Evolutionary conservation across 2,329 filamentous ascomycete genomes (phyloP).

Genomic region (Epichloe hybrida): DNA sequence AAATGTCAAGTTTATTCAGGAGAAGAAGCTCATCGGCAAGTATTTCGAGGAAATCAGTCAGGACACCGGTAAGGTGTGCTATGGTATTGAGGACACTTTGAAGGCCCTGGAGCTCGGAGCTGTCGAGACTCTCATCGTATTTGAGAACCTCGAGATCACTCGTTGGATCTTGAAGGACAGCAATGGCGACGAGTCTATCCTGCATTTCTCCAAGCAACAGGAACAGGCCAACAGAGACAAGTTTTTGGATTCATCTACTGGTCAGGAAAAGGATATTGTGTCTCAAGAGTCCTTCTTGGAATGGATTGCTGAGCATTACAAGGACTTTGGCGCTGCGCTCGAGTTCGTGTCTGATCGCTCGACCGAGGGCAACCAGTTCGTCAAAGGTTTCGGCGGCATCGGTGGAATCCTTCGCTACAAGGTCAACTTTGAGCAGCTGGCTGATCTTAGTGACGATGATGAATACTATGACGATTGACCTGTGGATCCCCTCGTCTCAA

Average conservation of each 20-base stretch:
- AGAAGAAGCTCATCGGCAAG: slow-evolving; percentile 98
- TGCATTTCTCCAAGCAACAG: slow-evolving; percentile 74
- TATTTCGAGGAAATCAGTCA: slow-evolving; percentile 99
- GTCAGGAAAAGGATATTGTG: slow-evolving; percentile 92
- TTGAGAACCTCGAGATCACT: slow-evolving; percentile 90
- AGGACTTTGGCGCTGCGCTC: slow-evolving; percentile 87
- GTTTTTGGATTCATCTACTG: slow-evolving; percentile 92
- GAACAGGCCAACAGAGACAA: slow-evolving; percentile 61
- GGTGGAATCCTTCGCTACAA: slow-evolving; percentile 97
- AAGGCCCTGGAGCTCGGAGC: slow-evolving; percentile 94
- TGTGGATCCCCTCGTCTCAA: slow-evolving; percentile 69
- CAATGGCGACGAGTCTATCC: slow-evolving; percentile 54
- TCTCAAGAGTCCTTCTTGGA: slow-evolving; percentile 90
- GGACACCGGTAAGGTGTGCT: slow-evolving; percentile 93
- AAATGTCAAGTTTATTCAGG: slow-evolving; percentile 99
- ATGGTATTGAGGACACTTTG: slow-evolving; percentile 93
- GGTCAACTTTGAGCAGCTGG: slow-evolving; percentile 98
- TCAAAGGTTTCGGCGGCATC: slow-evolving; percentile 98
- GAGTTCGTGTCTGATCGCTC: slow-evolving; percentile 98
- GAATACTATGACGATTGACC: slow-evolving; percentile 94
- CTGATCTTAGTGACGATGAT: slow-evolving; percentile 84
- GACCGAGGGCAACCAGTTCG: slow-evolving; percentile 98
- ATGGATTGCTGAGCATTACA: slow-evolving; percentile 98
- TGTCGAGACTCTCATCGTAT: slow-evolving; percentile 88
- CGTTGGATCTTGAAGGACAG: slow-evolving; percentile 81